Percentiles rank a stretch among this genome's conserved stretches.
These are phyloP conservation scores for Boletus rubroflammeus DNA, from an alignment of 768 basidiomycete species.

Conservation along the genomic window DNA sequence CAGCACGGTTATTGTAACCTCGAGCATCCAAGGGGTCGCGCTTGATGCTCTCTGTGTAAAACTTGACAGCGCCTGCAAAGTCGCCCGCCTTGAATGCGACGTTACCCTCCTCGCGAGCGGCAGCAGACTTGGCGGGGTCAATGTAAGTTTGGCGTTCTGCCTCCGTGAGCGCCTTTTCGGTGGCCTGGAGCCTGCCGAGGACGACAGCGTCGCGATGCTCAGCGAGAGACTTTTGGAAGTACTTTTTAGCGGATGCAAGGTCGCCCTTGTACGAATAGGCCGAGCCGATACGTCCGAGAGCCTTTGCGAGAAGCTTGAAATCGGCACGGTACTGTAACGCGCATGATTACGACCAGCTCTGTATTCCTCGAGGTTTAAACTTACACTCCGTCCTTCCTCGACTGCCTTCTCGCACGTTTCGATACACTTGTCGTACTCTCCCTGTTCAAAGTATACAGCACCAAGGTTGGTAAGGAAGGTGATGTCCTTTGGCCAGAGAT, in stretches of 20 bases:
- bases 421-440: conserved; percentile 86
- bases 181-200: conserved; percentile 82
- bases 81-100: conserved; percentile 86
- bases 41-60: conserved; percentile 95
- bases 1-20: conserved; percentile 98
- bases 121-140: conserved; percentile 76
- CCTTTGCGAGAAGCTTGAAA: conserved; percentile 94
- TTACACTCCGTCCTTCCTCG: conserved; percentile 83
- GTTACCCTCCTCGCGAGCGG: conserved; percentile 91
- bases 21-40: conserved; percentile 85
- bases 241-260: conserved; percentile 75
- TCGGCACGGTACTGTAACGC: conserved; percentile 71
- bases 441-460: conserved; percentile 94
- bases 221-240: conserved; percentile 87
- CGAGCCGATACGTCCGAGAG: conserved; percentile 84
- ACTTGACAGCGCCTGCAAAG: conserved; percentile 88
- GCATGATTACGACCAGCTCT: not conserved
- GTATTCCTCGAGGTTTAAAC: conserved; percentile 15
- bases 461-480: conserved; percentile 86
- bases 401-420: conserved; percentile 94
- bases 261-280: conserved; percentile 83
- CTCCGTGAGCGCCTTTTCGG: conserved; percentile 77
- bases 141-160: conserved; percentile 80
- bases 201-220: conserved; percentile 96
- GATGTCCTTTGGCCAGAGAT: conserved; percentile 87